Percentiles rank a stretch among this genome's conserved stretches.
phyloP scores from a whole-genome alignment of 1,284 basidiomycete genomes.

The Cutaneotrichosporon sp. region DNA sequence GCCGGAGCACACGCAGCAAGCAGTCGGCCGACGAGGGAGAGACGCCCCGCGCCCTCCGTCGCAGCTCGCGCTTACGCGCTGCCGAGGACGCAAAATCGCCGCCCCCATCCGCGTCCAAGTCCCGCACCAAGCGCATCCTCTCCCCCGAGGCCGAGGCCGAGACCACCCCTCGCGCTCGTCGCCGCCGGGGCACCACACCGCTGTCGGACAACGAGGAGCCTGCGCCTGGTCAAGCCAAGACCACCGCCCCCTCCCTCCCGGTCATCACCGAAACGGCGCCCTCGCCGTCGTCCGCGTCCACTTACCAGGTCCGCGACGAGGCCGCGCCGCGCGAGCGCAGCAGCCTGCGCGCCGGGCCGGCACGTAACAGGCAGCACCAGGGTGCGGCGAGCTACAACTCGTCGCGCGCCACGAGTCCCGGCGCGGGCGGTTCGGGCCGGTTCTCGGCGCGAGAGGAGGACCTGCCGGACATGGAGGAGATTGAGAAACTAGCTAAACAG shows the following conservation, averaged over 20 bases:
- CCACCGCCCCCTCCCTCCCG: conserved; percentile 22
- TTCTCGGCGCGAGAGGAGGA: conserved; percentile 47
- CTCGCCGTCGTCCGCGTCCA: conserved; percentile 25
- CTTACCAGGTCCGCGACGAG: conserved; percentile 32
- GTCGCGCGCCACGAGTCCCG: conserved; percentile 34
- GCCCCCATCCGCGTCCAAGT: background rate
- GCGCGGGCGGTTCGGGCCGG: conserved; percentile 25
- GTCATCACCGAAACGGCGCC: conserved; percentile 40
- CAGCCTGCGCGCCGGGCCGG: conserved; percentile 35
- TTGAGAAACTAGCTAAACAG: conserved; percentile 36
- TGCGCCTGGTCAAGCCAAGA: conserved; percentile 22
- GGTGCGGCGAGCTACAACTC: conserved; percentile 32
- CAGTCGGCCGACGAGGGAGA: conserved; percentile 12
- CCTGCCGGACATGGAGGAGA: conserved; percentile 42
- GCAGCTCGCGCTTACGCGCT: conserved; percentile 9
- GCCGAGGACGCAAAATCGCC: conserved; percentile 5
- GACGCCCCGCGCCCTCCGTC: conserved; percentile 26
- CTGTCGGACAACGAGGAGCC: conserved; percentile 19
- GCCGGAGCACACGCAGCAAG: background rate
- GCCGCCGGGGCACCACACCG: conserved; percentile 8
- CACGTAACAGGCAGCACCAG: conserved; percentile 36
- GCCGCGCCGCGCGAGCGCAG: conserved; percentile 30
- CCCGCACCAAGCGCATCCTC: background rate
- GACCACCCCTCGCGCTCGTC: background rate
- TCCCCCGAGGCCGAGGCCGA: background rate